Evolutionary conservation across 352 stramenopile genomes (phyloP).

Genomic region (Phytophthora sp.): DNA sequence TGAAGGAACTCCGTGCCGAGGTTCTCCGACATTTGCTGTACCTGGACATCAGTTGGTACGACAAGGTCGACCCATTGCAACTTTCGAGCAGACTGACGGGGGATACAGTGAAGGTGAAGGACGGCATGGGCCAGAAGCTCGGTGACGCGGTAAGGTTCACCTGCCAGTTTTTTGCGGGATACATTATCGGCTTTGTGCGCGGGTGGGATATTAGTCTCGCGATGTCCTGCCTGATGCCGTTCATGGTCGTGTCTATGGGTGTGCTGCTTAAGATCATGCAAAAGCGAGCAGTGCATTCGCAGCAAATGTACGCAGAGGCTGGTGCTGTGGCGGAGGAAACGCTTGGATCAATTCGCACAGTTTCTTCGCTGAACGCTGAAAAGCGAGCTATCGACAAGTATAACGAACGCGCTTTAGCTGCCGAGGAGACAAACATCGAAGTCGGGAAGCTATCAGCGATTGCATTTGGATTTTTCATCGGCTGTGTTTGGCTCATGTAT

Average conservation of each 20-base stretch:
- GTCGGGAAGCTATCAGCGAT: constrained; percentile 3
- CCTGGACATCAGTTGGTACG: constrained; percentile 57
- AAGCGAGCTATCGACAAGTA: constrained; percentile 50
- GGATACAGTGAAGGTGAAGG: too few species aligned
- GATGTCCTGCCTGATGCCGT: constrained; percentile 41
- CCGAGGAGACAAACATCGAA: constrained; percentile 50
- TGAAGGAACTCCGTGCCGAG: constrained; percentile 37
- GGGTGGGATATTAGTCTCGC: constrained; percentile 51
- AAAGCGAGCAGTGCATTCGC: constrained; percentile 23
- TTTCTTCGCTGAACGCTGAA: constrained; percentile 49
- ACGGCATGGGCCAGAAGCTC: constrained; percentile 50
- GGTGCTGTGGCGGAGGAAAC: constrained; percentile 53
- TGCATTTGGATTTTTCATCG: constrained; percentile 32
- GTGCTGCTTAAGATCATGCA: constrained; percentile 38
- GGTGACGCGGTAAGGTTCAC: constrained; percentile 41
- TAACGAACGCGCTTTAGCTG: constrained; percentile 72
- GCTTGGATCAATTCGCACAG: constrained; percentile 46
- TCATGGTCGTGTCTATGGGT: constrained; percentile 34
- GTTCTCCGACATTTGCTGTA: constrained; percentile 47
- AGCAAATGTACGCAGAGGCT: constrained; percentile 48
- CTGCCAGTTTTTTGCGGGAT: constrained; percentile 32
- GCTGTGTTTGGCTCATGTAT: constrained; percentile 55
- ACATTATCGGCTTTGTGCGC: constrained; percentile 39
- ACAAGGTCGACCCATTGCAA: constrained; percentile 37
- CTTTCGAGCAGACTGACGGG: constrained; percentile 39